phyloP scores from a whole-genome alignment of 805 yeast genomes.

The Hanseniaspora hatyaiensis region DNA sequence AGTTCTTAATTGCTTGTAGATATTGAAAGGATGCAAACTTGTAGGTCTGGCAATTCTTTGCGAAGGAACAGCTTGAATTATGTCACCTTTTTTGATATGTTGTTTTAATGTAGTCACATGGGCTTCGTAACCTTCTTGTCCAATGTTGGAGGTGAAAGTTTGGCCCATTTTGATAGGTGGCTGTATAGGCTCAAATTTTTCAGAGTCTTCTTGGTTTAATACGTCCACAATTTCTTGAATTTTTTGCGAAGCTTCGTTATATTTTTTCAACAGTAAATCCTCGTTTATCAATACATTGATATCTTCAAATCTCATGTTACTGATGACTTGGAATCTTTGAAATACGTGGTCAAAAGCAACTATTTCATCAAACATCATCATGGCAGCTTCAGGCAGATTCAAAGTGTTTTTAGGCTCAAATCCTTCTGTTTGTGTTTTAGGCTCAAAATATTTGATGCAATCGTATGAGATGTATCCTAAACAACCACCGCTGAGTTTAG shows the following conservation, averaged over 20 bases:
- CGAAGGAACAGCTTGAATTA: constrained; percentile 96
- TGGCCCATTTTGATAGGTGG: constrained; percentile 56
- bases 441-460: constrained; percentile 94
- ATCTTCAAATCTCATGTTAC: constrained; percentile 43
- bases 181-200: constrained; percentile 46
- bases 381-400: constrained; percentile 77
- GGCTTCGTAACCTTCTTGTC: constrained; percentile 80
- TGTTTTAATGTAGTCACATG: constrained; percentile 66
- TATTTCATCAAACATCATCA: constrained; percentile 83
- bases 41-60: constrained; percentile 95
- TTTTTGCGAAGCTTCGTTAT: constrained; percentile 42
- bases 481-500: constrained; percentile 87
- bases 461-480: constrained; percentile 92
- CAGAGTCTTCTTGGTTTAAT: constrained; percentile 19
- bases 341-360: constrained; percentile 90
- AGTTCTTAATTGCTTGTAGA: constrained; percentile 84
- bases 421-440: constrained; percentile 55
- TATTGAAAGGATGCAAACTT: constrained; percentile 87
- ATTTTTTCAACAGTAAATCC: constrained; percentile 34
- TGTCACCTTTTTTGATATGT: constrained; percentile 83
- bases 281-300: constrained; percentile 29
- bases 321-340: constrained; percentile 82
- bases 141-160: constrained; percentile 75
- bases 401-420: constrained; percentile 59
- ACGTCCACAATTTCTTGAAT: constrained; percentile 42